Evolutionary conservation across 371 early-diverging fungal genomes (phyloP).

Genomic region (Gilbertella persicaria): DNA sequence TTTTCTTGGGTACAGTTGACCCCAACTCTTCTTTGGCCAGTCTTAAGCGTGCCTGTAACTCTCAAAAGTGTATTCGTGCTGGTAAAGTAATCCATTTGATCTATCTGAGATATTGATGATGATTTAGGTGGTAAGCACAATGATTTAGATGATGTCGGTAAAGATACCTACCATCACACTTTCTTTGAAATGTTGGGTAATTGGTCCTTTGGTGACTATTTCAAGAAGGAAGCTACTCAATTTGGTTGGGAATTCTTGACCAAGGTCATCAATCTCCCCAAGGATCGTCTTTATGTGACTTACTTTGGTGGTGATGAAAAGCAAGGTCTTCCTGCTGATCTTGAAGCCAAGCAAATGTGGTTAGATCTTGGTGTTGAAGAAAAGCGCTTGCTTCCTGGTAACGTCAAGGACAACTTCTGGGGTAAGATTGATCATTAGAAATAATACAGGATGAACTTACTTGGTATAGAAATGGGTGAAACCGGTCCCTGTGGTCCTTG

Average conservation of each 20-base stretch:
- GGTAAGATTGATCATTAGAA: conserved; percentile 51
- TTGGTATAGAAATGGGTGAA: conserved; percentile 94
- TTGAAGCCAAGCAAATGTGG: conserved; percentile 96
- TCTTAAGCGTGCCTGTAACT: conserved; percentile 93
- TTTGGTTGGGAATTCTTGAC: conserved; percentile 97
- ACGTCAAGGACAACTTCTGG: conserved; percentile 99
- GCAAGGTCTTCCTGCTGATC: conserved; percentile 84
- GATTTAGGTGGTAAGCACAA: conserved; percentile 99
- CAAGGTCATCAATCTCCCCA: conserved; percentile 82
- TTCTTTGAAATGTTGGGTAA: conserved; percentile 99
- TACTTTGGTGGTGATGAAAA: conserved; percentile 96
- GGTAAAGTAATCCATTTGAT: conserved; percentile 54
- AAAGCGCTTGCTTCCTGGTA: conserved; percentile 87
- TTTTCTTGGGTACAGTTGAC: conserved; percentile 96
- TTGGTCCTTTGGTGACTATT: conserved; percentile 99
- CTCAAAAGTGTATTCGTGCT: conserved; percentile 99
- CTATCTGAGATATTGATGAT: not conserved
- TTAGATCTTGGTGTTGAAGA: conserved; percentile 87
- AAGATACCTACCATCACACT: conserved; percentile 99
- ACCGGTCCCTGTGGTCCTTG: conserved; percentile 99
- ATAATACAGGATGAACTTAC: not conserved
- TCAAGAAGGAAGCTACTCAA: conserved; percentile 85
- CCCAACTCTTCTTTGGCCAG: conserved; percentile 89
- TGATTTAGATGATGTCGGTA: conserved; percentile 99
- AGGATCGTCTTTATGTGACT: conserved; percentile 95